These are phyloP conservation scores for Cercospora janseana DNA, from an alignment of 2,329 filamentous ascomycete genomes.

Conservation along the genomic window DNA sequence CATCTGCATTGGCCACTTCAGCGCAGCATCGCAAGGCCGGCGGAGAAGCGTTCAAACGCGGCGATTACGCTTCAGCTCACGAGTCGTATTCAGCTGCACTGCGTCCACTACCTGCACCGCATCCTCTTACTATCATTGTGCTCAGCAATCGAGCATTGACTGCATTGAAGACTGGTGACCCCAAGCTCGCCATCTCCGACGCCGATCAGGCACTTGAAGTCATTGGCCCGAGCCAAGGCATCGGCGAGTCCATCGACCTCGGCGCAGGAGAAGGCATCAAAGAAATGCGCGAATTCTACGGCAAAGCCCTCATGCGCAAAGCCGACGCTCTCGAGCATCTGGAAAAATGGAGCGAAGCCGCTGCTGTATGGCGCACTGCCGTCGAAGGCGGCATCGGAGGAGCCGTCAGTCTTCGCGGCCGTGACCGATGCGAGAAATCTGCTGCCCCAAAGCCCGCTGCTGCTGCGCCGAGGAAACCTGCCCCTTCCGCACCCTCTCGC, in stretches of 20 bases:
- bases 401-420: conserved; percentile 75
- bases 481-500: conserved; percentile 39
- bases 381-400: conserved; percentile 87
- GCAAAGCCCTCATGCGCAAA: conserved; percentile 90
- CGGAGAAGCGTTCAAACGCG: conserved; percentile 86
- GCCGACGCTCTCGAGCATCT: conserved; percentile 94
- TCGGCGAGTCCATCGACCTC: conserved; percentile 75
- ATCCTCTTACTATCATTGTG: conserved; percentile 84
- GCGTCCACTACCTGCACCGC: conserved; percentile 67
- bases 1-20: conserved; percentile 69
- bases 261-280: conserved; percentile 60
- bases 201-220: conserved; percentile 75
- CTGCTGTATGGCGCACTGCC: conserved; percentile 73
- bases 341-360: conserved; percentile 88
- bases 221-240: conserved; percentile 76
- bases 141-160: conserved; percentile 90
- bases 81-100: conserved; percentile 77
- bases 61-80: conserved; percentile 86
- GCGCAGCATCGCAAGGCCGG: conserved; percentile 76
- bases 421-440: conserved; percentile 85
- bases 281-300: conserved; percentile 89
- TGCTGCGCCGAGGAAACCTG: conserved; percentile 46
- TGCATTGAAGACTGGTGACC: conserved; percentile 84
- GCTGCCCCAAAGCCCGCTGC: conserved; percentile 56
- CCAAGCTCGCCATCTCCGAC: conserved; percentile 81